Evolutionary conservation across 768 basidiomycete genomes (phyloP).

Genomic region (Kwoniella dejecticola): DNA sequence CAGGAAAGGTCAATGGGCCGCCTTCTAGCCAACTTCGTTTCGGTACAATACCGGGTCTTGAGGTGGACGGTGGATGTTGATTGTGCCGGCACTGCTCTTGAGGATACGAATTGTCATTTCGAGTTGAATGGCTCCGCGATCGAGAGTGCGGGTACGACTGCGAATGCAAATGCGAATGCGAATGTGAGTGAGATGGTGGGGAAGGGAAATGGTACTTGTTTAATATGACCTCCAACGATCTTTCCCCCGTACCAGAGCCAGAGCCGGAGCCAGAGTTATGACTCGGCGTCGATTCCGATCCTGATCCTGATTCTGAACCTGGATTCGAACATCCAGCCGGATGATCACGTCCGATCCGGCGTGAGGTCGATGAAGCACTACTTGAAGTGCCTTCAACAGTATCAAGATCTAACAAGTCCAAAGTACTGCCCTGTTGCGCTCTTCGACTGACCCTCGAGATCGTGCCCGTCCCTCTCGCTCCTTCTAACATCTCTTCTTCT

Average conservation of each 20-base stretch:
- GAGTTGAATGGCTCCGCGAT: neutral
- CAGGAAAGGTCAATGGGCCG: neutral
- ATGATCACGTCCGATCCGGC: neutral
- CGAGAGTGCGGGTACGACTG: neutral
- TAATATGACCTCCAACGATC: neutral
- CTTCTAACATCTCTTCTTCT: neutral
- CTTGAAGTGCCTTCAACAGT: neutral
- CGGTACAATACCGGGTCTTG: too few relatives aligned
- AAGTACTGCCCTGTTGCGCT: conserved; percentile 5
- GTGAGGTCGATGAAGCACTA: too few relatives aligned
- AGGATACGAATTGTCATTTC: neutral
- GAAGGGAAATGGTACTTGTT: neutral
- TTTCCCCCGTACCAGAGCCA: neutral
- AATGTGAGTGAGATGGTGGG: neutral
- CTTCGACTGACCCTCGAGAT: conserved; percentile 3
- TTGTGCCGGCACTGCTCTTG: too few relatives aligned
- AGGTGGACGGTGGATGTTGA: too few relatives aligned
- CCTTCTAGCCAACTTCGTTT: conserved; percentile 5
- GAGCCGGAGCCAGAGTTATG: neutral
- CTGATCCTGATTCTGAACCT: too few relatives aligned
- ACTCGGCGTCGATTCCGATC: neutral
- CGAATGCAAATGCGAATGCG: neutral
- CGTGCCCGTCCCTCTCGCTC: conserved; percentile 1
- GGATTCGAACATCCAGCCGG: too few relatives aligned
- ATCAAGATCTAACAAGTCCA: neutral